Evolutionary conservation across 441 rosid species (phyloP), one percentile per base, ranked within the genome.

Genomic region (Pelargonium australe): DNA sequence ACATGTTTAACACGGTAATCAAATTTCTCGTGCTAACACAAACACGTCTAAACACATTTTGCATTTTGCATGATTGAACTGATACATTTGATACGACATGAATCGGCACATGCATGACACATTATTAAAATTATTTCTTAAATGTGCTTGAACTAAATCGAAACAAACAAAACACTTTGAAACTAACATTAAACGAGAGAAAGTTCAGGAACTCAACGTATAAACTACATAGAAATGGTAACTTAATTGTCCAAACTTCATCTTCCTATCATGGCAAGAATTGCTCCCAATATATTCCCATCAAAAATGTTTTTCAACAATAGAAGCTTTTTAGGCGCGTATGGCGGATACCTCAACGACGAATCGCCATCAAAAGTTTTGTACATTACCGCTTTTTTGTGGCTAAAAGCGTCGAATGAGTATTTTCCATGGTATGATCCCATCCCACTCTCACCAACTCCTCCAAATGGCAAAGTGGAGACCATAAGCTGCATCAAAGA

Each of bases 361-460:
- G 82, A 5, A 69, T 87, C 89, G 31, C 89, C 91, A 0, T 69
- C 45, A 20, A 85, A 80, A 70, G 91, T 75, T 78, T 84, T 77
- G 74, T 81, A 81, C 0, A 88, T 73, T 64, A 88, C 87, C 25
- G 82, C 84, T 73, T 88, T 88, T 80, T 86, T 84, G 76, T 88
- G 94, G 78, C 86, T 86, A 45, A 81, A 87, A 62, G 89, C 80
- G 2, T 90, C 94, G 17, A 90, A 89, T 47, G 96, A 88, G 74
- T 84, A 88, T 68, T 87, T 80, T 6, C 89, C 89, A 40, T 87
- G 92, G 81, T 87, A 87, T 0, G 86, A 73, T 23, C 92, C 89
- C 85, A 87, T 85, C 77, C 89, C 92, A 44, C 92, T 87, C 77
- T 87, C 92, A 43, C 89, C 92, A n/a, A 87, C 88, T 31, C 92